These are phyloP conservation scores for Populus nigra DNA, from an alignment of 345 rosid genomes.

Conservation along the genomic window DNA sequence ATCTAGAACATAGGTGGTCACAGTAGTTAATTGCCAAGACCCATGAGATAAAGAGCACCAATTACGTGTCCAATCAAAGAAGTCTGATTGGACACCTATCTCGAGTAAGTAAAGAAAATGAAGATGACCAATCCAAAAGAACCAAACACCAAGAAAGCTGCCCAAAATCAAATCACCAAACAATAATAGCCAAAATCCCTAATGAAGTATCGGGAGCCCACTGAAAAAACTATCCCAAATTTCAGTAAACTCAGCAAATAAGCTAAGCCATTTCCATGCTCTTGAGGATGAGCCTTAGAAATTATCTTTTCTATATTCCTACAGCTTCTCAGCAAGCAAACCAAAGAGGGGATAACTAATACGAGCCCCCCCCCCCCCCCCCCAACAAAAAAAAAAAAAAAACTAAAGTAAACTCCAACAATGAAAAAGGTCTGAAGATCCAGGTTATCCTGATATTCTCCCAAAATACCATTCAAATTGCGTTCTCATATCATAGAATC, in stretches of 20 bases:
- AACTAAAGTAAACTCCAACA: neutral
- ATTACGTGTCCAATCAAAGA: neutral
- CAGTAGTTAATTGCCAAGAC: neutral
- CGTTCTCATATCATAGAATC: neutral
- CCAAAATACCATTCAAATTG: neutral
- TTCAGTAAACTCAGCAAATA: neutral
- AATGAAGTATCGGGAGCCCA: neutral
- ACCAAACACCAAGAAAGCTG: neutral
- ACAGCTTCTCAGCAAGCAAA: neutral
- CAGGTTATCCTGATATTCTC: neutral
- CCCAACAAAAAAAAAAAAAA: neutral
- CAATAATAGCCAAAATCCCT: neutral
- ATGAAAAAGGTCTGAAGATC: neutral
- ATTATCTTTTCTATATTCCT: neutral
- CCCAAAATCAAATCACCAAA: constrained; percentile 2
- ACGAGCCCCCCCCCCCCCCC: too few species aligned
- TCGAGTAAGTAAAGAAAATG: neutral
- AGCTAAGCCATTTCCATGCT: neutral
- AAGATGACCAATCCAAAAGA: neutral
- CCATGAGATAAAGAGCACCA: neutral
- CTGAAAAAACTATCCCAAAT: neutral
- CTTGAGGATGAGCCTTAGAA: neutral
- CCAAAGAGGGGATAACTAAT: neutral
- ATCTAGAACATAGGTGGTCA: neutral
- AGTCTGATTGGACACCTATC: neutral